These are phyloP conservation scores for Psilocybe azurescens DNA, from an alignment of 768 basidiomycete species.

Conservation along the genomic window DNA sequence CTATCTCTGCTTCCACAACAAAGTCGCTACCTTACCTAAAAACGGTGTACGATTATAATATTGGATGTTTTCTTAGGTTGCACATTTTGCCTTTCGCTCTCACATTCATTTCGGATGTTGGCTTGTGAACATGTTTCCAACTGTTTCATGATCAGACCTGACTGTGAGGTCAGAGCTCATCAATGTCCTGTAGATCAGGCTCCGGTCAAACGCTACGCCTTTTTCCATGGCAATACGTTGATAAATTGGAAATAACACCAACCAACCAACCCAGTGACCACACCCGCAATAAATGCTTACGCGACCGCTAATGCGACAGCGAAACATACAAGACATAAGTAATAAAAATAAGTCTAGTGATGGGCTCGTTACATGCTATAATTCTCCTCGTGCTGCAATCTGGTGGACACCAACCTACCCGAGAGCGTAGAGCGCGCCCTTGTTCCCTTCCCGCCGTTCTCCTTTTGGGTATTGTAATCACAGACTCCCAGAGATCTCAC, in stretches of 20 bases:
- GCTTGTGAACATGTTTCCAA: not conserved
- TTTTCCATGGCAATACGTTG: conserved; percentile 10
- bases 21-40: conserved; percentile 2
- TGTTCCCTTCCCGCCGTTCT: not conserved
- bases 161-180: conserved; percentile 4
- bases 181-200: conserved; percentile 3
- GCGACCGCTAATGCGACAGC: not conserved
- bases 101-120: not conserved
- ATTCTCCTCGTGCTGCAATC: too few species aligned
- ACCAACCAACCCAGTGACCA: not conserved
- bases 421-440: not conserved
- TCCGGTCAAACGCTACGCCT: conserved; percentile 4
- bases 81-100: not conserved
- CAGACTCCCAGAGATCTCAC: not conserved
- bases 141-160: not conserved
- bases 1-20: not conserved
- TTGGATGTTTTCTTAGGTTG: not conserved
- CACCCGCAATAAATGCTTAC: not conserved
- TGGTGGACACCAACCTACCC: too few species aligned
- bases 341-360: not conserved
- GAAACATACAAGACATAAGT: too few species aligned
- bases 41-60: conserved; percentile 3
- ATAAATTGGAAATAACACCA: conserved; percentile 8
- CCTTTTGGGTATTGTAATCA: not conserved
- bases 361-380: not conserved